Evolutionary conservation across 2,329 filamentous ascomycete species (phyloP), one percentile per base, ranked within the genome.

Genomic region (Zelopaecilomyces penicillatus): DNA sequence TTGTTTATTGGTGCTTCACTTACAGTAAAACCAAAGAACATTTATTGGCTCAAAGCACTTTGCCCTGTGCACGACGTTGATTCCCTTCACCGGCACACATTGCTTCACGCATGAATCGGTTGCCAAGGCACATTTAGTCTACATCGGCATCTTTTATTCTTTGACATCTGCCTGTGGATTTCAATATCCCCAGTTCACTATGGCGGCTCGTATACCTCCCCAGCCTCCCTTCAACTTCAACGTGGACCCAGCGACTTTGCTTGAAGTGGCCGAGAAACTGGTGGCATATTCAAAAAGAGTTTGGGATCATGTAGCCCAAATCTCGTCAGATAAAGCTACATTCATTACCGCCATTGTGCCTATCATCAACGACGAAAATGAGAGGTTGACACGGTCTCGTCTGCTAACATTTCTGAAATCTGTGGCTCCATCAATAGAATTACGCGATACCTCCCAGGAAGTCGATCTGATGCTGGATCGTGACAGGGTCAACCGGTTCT

Each of bases 371-470:
- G 83, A 85, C 56, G 82, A 87, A 65, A 82, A 87, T 60, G 58
- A 69, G 28, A 68, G 73, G 53, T 69, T 69, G 1, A 66, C 85
- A 35, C 69, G 72, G 49, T 64, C 69, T 34, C 73, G 80, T 48
- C 87, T 87, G 49, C 67, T 88, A 29, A 76, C 78, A 48, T 87
- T 88, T 66, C 87, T 87, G 64, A 80, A 87, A 59, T 80, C 83
- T 45, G 82, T 87, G 5, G 85, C 81, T n/a, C 75, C 71, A 3
- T 71, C 84, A 54, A 69, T 74, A 49, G 74, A 70, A 44, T 68
- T 88, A 37, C 77, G 84, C 12, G 78, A 85, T 66, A 82, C 83
- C 11, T 84, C 80, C 8, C 82, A 79, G 45, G 76, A 86, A 57
- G 83, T 83, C 0, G 80, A 85, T 60, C 80, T 80, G 64, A 65